These are phyloP conservation scores for Aspergillus phoenicis DNA, from an alignment of 2,329 filamentous ascomycete genomes.

Conservation along the genomic window DNA sequence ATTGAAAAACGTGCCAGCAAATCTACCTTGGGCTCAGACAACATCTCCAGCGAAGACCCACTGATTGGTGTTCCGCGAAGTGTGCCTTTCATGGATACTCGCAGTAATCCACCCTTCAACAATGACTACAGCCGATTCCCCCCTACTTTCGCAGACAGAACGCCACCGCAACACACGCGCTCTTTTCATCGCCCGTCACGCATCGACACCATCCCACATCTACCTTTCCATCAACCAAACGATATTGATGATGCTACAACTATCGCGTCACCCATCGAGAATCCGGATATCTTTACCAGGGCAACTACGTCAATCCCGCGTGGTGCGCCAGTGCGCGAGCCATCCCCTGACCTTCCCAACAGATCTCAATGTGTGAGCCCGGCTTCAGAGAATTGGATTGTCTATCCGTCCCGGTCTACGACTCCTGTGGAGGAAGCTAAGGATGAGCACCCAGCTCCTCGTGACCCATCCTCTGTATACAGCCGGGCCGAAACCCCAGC, in stretches of 20 bases:
- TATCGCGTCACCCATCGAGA: constrained; percentile 30
- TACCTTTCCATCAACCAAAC: constrained; percentile 31
- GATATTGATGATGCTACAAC: constrained; percentile 33
- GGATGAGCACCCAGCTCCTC: constrained; percentile 27
- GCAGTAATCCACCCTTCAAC: constrained; percentile 64
- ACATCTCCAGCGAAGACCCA: constrained; percentile 45
- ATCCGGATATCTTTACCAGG: constrained; percentile 32
- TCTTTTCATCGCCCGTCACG: constrained; percentile 37
- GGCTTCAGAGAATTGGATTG: constrained; percentile 47
- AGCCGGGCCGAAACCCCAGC: constrained; percentile 31
- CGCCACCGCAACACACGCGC: constrained; percentile 54
- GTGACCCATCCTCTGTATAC: constrained; percentile 40
- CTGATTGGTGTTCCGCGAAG: constrained; percentile 50
- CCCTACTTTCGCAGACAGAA: constrained; percentile 51
- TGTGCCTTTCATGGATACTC: constrained; percentile 80
- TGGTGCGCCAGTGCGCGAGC: constrained; percentile 32
- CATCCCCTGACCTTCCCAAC: constrained; percentile 32
- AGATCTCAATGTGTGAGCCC: constrained; percentile 40
- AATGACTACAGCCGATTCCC: constrained; percentile 57
- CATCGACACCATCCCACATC: constrained; percentile 35
- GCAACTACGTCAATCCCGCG: constrained; percentile 36
- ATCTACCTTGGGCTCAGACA: constrained; percentile 47
- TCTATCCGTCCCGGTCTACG: constrained; percentile 38
- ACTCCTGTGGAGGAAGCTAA: constrained; percentile 31
- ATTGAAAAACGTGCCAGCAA: constrained; percentile 65